Evolutionary conservation across 2,329 filamentous ascomycete species (phyloP).

Genomic region (Cladosporium cucumerinum): DNA sequence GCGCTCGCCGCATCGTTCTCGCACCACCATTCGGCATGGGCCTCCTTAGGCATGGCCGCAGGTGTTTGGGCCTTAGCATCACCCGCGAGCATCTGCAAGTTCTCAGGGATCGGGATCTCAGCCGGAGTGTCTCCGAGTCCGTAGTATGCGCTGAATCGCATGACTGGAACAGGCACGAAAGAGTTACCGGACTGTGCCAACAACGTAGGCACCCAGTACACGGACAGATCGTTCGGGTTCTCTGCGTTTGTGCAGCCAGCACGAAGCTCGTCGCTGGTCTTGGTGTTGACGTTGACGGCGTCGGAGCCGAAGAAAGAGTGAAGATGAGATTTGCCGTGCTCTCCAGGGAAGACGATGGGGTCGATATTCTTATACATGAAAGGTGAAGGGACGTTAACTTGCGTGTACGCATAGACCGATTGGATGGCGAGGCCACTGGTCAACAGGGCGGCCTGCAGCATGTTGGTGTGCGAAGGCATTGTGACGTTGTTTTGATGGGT

Average conservation of each 20-base stretch:
- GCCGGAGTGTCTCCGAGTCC: constrained; percentile 38
- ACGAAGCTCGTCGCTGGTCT: constrained; percentile 39
- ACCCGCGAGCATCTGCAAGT: constrained; percentile 44
- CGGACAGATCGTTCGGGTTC: constrained; percentile 48
- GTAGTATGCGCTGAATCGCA: constrained; percentile 49
- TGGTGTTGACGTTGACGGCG: constrained; percentile 39
- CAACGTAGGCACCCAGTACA: constrained; percentile 36
- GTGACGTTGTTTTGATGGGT: constrained; percentile 21
- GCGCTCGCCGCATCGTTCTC: constrained; percentile 25
- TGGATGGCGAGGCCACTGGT: constrained; percentile 27
- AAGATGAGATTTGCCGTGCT: constrained; percentile 41
- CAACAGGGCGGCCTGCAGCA: constrained; percentile 27
- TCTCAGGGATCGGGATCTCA: constrained; percentile 46
- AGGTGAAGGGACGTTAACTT: constrained; percentile 30
- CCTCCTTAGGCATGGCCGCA: constrained; percentile 22
- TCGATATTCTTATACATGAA: constrained; percentile 49
- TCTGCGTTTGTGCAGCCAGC: constrained; percentile 44
- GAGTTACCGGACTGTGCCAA: constrained; percentile 11
- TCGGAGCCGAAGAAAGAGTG: constrained; percentile 48
- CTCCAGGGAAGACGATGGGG: constrained; percentile 42
- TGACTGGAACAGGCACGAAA: constrained; percentile 18
- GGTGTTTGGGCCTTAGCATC: constrained; percentile 37
- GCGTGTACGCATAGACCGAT: constrained; percentile 34
- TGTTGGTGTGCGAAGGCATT: constrained; percentile 32
- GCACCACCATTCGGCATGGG: constrained; percentile 38